These are phyloP conservation scores for Saccharomycopsis schoenii DNA, from an alignment of 805 yeast species.

Conservation along the genomic window DNA sequence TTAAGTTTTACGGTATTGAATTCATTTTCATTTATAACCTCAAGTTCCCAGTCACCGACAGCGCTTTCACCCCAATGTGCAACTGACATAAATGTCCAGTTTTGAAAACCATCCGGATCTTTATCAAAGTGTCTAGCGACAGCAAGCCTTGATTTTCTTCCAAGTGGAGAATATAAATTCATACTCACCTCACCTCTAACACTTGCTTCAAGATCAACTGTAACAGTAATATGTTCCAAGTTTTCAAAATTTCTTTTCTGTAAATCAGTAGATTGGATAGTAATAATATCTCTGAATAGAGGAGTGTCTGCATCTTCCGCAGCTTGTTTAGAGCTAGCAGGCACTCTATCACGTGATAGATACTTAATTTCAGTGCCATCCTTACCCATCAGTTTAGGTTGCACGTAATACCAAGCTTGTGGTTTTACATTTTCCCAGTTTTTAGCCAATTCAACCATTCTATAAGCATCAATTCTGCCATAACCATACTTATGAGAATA, in stretches of 20 bases:
- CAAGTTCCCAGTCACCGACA: conserved; percentile 72
- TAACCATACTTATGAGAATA: conserved; percentile 87
- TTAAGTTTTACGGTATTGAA: conserved; percentile 35
- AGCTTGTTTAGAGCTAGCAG: not conserved
- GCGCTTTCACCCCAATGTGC: conserved; percentile 94
- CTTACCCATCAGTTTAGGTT: conserved; percentile 29
- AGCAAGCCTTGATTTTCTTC: conserved; percentile 66
- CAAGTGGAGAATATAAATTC: conserved; percentile 63
- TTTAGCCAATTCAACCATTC: conserved; percentile 61
- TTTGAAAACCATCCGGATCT: conserved; percentile 46
- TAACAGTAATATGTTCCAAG: conserved; percentile 80
- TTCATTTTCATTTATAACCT: conserved; percentile 40
- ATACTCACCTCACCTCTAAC: conserved; percentile 64
- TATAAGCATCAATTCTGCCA: conserved; percentile 81
- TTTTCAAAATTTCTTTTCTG: conserved; percentile 50
- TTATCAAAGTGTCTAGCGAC: conserved; percentile 52
- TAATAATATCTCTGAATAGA: conserved; percentile 30
- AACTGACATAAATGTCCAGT: conserved; percentile 96
- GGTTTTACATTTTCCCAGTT: conserved; percentile 83
- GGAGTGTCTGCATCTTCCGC: conserved; percentile 6
- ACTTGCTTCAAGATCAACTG: conserved; percentile 56
- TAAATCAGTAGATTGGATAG: conserved; percentile 40
- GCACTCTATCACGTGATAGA: not conserved
- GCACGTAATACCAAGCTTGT: conserved; percentile 69
- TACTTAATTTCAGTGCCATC: conserved; percentile 16